Base-by-base conservation (phyloP, 1,139 yeast genomes). In the Spathaspora sp. region DNA sequence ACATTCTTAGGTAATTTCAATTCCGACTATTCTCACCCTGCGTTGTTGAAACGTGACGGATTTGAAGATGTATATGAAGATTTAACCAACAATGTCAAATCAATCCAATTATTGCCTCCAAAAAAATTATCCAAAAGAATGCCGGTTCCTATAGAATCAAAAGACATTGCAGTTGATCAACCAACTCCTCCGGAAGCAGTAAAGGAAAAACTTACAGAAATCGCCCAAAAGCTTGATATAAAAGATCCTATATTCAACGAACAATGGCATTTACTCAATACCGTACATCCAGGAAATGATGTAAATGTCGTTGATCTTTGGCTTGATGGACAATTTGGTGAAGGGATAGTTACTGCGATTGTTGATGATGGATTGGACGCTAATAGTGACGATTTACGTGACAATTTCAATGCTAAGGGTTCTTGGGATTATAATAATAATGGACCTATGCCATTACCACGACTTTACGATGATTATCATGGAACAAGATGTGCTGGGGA, bases 401-500 rank as follows among this genome's bases (percentile, higher is more conserved):
- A 74, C 36, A 88, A 86, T 57, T 93, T 86, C 64, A 85, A 81
- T 59, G 72, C 80, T 2, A 81, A 81, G 52, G 99, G 98, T 0
- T 78, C 82, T 7, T 93, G 95, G 89, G 99, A 95, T 66, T 95
- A 82, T 63, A 95, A 95, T 61, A 87, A 82, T 56, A 85, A 88
- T 56, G 76, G 76, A 0, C 75, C 81, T 15, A 69, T 83, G 39
- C 99, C 99, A 1, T 80, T 78, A 52, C 99, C 99, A 7, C 72
- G 84, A 49, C 72, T 91, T 39, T 65, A 56, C n/a, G 95, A 88
- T 63, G 99, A 95, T 62, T 82, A 84, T 56, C 99, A 95, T 64
- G 99, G 99, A 3, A 95, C 99, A 0, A 75, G 99, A 56, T 95
- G 99, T 71, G 99, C 99, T 1, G 99, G 97, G 29, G 99, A 95